Evolutionary conservation across 352 stramenopile species (phyloP), one percentile per base, ranked within the genome.

Genomic region (Globisporangium rhizosaccharum): DNA sequence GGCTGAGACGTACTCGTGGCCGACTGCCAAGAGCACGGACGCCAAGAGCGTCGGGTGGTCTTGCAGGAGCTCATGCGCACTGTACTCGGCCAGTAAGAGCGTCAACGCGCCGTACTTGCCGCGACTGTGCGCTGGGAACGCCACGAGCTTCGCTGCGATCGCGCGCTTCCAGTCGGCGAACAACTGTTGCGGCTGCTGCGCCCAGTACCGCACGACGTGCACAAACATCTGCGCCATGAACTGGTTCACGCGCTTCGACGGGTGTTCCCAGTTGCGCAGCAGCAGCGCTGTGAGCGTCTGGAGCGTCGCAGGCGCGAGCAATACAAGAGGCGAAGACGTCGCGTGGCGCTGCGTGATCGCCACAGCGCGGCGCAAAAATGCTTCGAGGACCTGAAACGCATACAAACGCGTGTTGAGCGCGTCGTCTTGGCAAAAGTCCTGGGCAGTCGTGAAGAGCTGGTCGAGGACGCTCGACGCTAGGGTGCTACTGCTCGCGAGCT

Each of bases 201-300:
- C 66, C 20, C 82, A 77, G 56, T 87, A 86, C 53, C 75, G 71
- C 20, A 93, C 78, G 20, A 92, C 75, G 36, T 91, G 80, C 9
- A 71, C 71, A 54, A 94, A 94, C 57, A 94, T 79, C n/a, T 67
- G 61, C 56, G 82, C 70, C 84, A 94, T 92, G 41, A 92, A 92
- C 68, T 94, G 84, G 53, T 94, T 92, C 50, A 94, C 81, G 28
- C 85, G 85, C 68, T 92, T 94, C 18, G 82, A 87, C 41, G 80
- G 82, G 54, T 94, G 83, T 50, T 92, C 84, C 84, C 84, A 94
- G 67, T 94, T 91, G 49, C 90, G 66, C 50, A 94, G 44, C 17
- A 94, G 65, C 0, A 76, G 65, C 49, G 72, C 71, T 18, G 82
- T 87, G 26, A 93, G 55, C 26, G 58, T 72, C 0, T 67, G 67